Evolutionary conservation across 2,329 filamentous ascomycete species (phyloP), one percentile per base, ranked within the genome.

Genomic region (Trichoderma sp.): DNA sequence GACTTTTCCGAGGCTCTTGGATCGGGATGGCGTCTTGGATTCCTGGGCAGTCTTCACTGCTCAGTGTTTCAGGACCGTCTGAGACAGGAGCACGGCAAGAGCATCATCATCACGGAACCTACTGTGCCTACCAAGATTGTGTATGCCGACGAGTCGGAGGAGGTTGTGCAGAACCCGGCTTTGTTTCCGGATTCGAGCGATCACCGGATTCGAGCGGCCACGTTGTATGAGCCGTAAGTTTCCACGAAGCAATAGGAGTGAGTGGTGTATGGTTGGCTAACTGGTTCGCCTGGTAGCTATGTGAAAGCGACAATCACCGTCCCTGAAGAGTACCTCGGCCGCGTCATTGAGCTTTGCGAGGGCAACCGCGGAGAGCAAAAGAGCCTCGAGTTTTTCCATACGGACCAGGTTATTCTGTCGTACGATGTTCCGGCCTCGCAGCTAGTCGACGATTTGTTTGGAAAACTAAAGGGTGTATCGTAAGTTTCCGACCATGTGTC

Each of bases 61-160:
- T 98, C 94, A n/a, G 95, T 99, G 5, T 99, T 99, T 74, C 94
- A 99, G 79, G 95, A 99, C 78, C 91, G 95, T 1, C 81, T 99
- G 64, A 89, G 93, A 52, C 93, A 97, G 79, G 95, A 99, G 78
- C 94, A 99, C 74, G 95, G 94, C 5, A 91, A 92, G 3, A 95
- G 89, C 74, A 93, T 99, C 76, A 97, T 99, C 79, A 95, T 99
- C 76, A 99, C 95, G 0, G 94, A 97, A 42, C 95, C 95, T 0
- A 94, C 92, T 0, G 95, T 99, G 13, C 94, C 95, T 3, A 96
- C 94, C 74, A 96, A 94, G 77, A 86, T 98, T 8, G 78, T 92
- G 10, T 95, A 90, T 85, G 85, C 83, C 54, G 88, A 94, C 74
- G 93, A 93, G n/a, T 87, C 81, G 2, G 91, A 95, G 75, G 85